Conservation (phyloP, 2,329 filamentous ascomycete genomes). For the Fusarium sp. region DNA sequence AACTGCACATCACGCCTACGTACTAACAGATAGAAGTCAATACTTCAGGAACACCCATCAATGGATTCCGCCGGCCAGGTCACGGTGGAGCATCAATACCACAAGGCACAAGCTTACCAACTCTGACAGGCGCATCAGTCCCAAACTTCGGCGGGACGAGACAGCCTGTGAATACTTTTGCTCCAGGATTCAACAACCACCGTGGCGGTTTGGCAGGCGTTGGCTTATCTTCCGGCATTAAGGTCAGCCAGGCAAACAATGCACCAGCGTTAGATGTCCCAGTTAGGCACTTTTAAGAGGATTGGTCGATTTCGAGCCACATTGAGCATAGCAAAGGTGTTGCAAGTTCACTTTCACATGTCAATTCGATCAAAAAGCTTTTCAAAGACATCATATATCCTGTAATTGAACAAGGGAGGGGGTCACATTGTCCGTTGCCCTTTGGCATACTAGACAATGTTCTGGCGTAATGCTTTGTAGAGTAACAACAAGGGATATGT, state of each 20-base stretch:
- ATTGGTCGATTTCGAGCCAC: neutral
- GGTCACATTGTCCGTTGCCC: neutral
- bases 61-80: constrained; percentile 22
- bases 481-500: constrained; percentile 1
- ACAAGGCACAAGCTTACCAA: constrained; percentile 14
- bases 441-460: neutral
- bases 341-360: neutral
- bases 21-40: constrained; percentile 32
- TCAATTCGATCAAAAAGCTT: neutral
- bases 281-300: constrained; percentile 21
- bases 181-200: constrained; percentile 38
- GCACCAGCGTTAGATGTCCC: constrained; percentile 34
- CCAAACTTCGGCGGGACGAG: constrained; percentile 15
- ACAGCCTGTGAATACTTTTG: constrained; percentile 19
- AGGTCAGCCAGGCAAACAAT: constrained; percentile 46
- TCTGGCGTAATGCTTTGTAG: constrained; percentile 14
- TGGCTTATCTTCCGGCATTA: constrained; percentile 51
- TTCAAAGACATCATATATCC: too few relatives aligned
- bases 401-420: neutral
- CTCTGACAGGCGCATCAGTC: constrained; percentile 17
- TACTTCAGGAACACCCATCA: constrained; percentile 10
- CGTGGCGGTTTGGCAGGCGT: constrained; percentile 43
- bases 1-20: too few relatives aligned
- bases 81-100: constrained; percentile 20
- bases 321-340: neutral